Conservation (phyloP, 108 stramenopile genomes). For the Asterionellopsis glacialis region DNA sequence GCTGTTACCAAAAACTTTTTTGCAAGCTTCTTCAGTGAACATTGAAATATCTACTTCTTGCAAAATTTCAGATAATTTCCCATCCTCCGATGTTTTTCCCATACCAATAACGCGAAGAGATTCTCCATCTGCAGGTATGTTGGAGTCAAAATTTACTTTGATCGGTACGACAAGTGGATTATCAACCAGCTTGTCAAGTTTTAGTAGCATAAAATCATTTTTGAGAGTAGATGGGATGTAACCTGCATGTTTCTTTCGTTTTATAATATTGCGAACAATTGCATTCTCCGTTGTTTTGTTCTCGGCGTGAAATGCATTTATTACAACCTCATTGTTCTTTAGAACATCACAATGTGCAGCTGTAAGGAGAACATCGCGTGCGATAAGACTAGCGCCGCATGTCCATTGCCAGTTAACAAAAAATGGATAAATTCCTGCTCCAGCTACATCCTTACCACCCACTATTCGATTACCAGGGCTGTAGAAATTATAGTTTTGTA, state of each 20-base stretch:
- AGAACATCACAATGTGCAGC: constrained; percentile 28
- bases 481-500: too few relatives aligned
- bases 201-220: constrained; percentile 37
- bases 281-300: not conserved
- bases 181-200: constrained; percentile 5
- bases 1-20: constrained; percentile 17
- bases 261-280: constrained; percentile 1
- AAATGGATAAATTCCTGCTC: constrained; percentile 18
- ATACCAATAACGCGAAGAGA: constrained; percentile 10
- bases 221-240: constrained; percentile 11
- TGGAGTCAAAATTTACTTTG: constrained; percentile 19
- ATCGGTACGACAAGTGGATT: constrained; percentile 1
- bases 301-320: not conserved
- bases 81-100: constrained; percentile 16
- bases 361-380: constrained; percentile 13
- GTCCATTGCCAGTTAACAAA: constrained; percentile 7
- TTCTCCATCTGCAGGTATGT: constrained; percentile 6
- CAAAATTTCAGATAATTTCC: constrained; percentile 10
- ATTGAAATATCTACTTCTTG: constrained; percentile 30
- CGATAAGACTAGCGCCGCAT: constrained; percentile 16
- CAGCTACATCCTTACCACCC: constrained; percentile 17
- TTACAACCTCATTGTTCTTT: constrained; percentile 3
- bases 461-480: constrained; percentile 12
- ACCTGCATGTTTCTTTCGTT: constrained; percentile 21
- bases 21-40: constrained; percentile 23